Evolutionary conservation across 2,329 filamentous ascomycete genomes (phyloP).

Genomic region (Claviceps africana): DNA sequence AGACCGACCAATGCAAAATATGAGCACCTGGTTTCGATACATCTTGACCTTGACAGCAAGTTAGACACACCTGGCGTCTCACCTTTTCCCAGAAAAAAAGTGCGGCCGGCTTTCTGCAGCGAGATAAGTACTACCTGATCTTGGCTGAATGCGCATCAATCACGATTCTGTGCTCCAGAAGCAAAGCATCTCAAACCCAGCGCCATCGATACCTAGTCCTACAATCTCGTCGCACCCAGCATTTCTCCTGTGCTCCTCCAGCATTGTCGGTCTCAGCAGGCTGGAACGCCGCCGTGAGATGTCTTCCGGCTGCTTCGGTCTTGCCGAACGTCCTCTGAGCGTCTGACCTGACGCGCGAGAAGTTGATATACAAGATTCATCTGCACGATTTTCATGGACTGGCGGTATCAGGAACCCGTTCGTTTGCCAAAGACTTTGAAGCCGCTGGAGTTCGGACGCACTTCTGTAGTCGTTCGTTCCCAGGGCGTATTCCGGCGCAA

Average conservation of each 20-base stretch:
- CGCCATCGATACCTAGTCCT: not conserved
- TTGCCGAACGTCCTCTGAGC: not conserved
- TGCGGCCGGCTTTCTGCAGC: conserved; percentile 1
- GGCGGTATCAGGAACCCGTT: not conserved
- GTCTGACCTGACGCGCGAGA: not conserved
- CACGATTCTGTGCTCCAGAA: not conserved
- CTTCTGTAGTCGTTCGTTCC: not conserved
- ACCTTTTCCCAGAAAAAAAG: not conserved
- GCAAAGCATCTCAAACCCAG: not conserved
- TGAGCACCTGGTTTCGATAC: not conserved
- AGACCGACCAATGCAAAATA: not conserved
- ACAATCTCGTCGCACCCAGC: not conserved
- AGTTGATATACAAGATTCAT: not conserved
- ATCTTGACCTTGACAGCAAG: not conserved
- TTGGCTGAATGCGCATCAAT: not conserved
- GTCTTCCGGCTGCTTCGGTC: not conserved
- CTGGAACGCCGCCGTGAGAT: not conserved
- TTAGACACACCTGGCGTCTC: not conserved
- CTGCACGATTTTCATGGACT: not conserved
- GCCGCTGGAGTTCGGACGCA: too few relatives aligned
- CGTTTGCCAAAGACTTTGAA: not conserved
- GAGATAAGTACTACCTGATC: conserved; percentile 4
- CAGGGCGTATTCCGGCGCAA: not conserved
- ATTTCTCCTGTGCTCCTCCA: not conserved
- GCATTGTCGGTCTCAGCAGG: not conserved